A percentile compares a stretch with the other conserved stretches of the same genome.
phyloP scores from a whole-genome alignment of 148 eudicot genomes.

The Spergularia marina region DNA sequence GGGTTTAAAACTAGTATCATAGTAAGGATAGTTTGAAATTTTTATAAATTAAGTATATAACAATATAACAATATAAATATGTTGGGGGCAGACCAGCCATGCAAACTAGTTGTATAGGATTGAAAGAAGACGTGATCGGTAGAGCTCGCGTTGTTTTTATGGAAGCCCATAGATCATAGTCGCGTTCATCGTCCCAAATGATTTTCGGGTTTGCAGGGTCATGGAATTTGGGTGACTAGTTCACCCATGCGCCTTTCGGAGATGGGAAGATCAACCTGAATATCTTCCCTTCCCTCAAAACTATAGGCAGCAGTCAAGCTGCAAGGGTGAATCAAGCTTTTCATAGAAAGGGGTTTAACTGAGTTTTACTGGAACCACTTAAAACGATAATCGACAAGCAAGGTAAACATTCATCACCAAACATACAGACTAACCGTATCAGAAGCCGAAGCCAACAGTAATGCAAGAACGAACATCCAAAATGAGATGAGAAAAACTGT shows the following conservation, averaged over 20 bases:
- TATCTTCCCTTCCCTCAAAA: slow-evolving; percentile 64
- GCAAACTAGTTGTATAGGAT: slow-evolving; percentile 17
- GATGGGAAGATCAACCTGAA: slow-evolving; percentile 38
- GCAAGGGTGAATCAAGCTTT: slow-evolving; percentile 59
- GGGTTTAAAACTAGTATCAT: too few species aligned
- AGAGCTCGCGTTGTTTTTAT: slow-evolving; percentile 54
- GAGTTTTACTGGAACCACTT: too few species aligned
- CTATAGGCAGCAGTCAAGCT: slow-evolving; percentile 50
- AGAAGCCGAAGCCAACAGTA: not conserved
- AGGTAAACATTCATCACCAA: not conserved
- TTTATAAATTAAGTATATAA: too few species aligned
- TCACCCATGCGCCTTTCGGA: slow-evolving; percentile 47
- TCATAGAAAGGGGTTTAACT: slow-evolving; percentile 24
- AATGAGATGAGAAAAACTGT: slow-evolving; percentile 24
- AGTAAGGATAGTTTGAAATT: too few species aligned
- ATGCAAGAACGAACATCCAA: not conserved
- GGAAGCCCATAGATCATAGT: slow-evolving; percentile 53
- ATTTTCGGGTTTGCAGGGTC: slow-evolving; percentile 66
- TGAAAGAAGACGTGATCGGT: slow-evolving; percentile 52
- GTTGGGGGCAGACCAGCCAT: too few species aligned
- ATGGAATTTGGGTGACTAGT: slow-evolving; percentile 59
- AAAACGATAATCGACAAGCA: too few species aligned
- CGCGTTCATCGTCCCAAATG: slow-evolving; percentile 37
- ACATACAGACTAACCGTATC: not conserved
- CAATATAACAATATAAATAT: too few species aligned